Percentiles rank a stretch among this genome's conserved stretches.
Evolutionary conservation across 805 yeast species (phyloP).

Genomic region (Sugiyamaella floridensis): DNA sequence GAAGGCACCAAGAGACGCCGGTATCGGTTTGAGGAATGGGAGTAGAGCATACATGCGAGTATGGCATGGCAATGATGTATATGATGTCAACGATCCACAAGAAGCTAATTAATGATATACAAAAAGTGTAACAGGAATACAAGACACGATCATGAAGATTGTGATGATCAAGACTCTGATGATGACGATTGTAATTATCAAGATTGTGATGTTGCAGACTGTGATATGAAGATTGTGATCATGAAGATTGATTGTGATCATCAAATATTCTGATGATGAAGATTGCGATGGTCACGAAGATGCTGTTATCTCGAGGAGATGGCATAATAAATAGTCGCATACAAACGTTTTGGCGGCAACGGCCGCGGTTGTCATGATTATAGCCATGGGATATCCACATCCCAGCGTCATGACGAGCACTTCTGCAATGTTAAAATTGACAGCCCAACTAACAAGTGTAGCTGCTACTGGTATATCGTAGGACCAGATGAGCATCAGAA

Average conservation of each 20-base stretch:
- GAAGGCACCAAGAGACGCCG: slow-evolving; percentile 35
- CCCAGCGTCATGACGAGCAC: slow-evolving; percentile 43
- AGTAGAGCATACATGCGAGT: slow-evolving; percentile 20
- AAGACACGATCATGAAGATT: not conserved
- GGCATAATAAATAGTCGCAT: slow-evolving; percentile 10
- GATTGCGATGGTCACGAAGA: not conserved
- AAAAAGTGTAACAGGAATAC: not conserved
- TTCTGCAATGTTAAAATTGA: slow-evolving; percentile 58
- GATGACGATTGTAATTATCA: too few species aligned
- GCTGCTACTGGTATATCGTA: slow-evolving; percentile 74
- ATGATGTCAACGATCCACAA: not conserved
- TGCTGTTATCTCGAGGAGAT: not conserved
- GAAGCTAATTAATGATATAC: not conserved
- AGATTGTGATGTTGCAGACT: not conserved
- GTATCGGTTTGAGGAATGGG: slow-evolving; percentile 40
- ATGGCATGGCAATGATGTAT: not conserved
- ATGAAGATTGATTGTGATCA: not conserved
- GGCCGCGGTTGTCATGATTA: slow-evolving; percentile 24
- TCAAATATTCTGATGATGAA: not conserved
- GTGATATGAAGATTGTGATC: too few species aligned
- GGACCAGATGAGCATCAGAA: slow-evolving; percentile 93
- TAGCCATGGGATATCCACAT: slow-evolving; percentile 31
- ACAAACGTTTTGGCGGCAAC: slow-evolving; percentile 7
- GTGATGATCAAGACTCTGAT: too few species aligned
- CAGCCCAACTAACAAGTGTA: slow-evolving; percentile 51